Percentiles rank a stretch among this genome's conserved stretches.
phyloP scores from a whole-genome alignment of 2,329 filamentous ascomycete species.

The Cucurbitaria berberidis region DNA sequence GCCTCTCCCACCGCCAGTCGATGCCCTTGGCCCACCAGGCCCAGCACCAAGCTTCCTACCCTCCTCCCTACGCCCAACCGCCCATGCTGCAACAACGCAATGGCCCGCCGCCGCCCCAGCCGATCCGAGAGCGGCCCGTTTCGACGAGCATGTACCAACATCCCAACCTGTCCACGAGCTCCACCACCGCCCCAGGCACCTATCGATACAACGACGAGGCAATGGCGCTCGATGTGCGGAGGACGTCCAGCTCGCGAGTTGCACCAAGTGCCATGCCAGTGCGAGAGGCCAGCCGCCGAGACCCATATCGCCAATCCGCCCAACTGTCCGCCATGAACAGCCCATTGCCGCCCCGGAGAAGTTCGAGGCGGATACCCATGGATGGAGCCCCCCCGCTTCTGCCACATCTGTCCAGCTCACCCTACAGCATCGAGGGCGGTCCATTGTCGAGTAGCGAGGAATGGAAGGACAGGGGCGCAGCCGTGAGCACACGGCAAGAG shows the following conservation, averaged over 20 bases:
- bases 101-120: slow-evolving; percentile 33
- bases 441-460: slow-evolving; percentile 77
- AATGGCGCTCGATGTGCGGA: slow-evolving; percentile 45
- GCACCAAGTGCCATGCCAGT: slow-evolving; percentile 66
- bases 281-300: slow-evolving; percentile 72
- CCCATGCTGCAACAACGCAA: slow-evolving; percentile 37
- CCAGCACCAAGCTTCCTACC: slow-evolving; percentile 46
- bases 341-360: slow-evolving; percentile 74
- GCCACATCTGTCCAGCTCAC: slow-evolving; percentile 38
- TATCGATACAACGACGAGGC: slow-evolving; percentile 57
- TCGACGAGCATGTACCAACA: slow-evolving; percentile 58
- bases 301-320: slow-evolving; percentile 67
- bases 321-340: slow-evolving; percentile 64
- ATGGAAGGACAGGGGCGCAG: slow-evolving; percentile 95
- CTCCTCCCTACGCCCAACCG: slow-evolving; percentile 36
- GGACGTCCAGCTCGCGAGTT: slow-evolving; percentile 69
- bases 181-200: slow-evolving; percentile 48
- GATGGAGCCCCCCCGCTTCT: slow-evolving; percentile 42
- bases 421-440: slow-evolving; percentile 64
- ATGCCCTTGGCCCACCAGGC: slow-evolving; percentile 52
- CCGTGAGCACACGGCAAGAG: slow-evolving; percentile 80
- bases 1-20: slow-evolving; percentile 51
- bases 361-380: slow-evolving; percentile 73
- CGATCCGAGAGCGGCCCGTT: slow-evolving; percentile 48
- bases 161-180: slow-evolving; percentile 55